These are phyloP conservation scores for Heracleum sosnowskyi DNA, from an alignment of 129 eudicot species.

Conservation along the genomic window DNA sequence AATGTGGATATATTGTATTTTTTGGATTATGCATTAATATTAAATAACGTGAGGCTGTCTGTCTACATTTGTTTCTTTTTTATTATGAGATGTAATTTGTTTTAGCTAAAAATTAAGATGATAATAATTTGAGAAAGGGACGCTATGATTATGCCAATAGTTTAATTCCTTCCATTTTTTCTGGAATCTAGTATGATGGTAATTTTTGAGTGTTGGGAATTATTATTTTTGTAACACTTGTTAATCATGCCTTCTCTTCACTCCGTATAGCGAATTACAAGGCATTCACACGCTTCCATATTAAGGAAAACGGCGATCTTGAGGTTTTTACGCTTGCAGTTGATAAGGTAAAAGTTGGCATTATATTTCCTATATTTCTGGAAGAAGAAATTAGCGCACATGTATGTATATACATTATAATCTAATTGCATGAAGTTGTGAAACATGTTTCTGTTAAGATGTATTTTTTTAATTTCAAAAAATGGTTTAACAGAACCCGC, in stretches of 20 bases:
- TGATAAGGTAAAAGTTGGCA: conserved; percentile 54
- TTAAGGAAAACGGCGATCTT: conserved; percentile 69
- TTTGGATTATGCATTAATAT: not conserved
- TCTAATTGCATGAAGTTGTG: not conserved
- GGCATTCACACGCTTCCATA: conserved; percentile 86
- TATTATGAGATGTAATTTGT: not conserved
- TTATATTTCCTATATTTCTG: not conserved
- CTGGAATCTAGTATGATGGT: not conserved
- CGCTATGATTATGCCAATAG: not conserved
- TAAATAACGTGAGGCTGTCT: not conserved
- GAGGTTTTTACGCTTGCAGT: conserved; percentile 92
- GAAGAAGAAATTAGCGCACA: not conserved
- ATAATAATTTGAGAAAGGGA: not conserved
- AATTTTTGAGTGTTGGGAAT: not conserved
- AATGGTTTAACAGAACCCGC: not conserved
- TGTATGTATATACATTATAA: not conserved
- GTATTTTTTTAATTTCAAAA: not conserved
- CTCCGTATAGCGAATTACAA: conserved; percentile 95
- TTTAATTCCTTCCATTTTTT: not conserved
- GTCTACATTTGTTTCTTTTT: not conserved
- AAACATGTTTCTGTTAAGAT: not conserved
- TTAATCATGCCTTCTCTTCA: conserved; percentile 67
- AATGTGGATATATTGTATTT: not conserved
- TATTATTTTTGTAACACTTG: not conserved
- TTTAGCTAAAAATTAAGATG: no score